Evolutionary conservation across 2,329 filamentous ascomycete species (phyloP), one percentile per base, ranked within the genome.

Genomic region (Rachicladosporium sp.): DNA sequence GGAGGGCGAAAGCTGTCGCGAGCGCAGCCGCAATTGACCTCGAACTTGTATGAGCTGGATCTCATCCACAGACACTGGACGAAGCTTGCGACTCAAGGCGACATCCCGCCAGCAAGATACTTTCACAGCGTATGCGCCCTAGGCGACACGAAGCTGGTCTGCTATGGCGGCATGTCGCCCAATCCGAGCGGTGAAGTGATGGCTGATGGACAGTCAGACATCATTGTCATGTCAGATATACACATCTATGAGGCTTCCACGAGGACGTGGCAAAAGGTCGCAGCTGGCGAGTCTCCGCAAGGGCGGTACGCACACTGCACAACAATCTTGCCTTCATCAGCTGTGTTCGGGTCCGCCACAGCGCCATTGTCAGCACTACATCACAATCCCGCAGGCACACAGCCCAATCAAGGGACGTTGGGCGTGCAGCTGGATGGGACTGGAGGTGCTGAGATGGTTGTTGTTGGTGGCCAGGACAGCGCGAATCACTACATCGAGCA

Each of bases 401-500:
- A 84, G 50, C 80, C 85, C 2, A 91, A 95, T 56, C 83, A 91
- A 54, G 89, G 89, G 10, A 76, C 82, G 3, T 79, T 95, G 42
- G 89, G 89, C 2, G 80, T 94, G 42, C 82, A 82, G 46, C 78
- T 96, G 43, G 88, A 98, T 59, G 89, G 91, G 1, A 77, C 78
- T 12, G 91, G 91, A 10, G 91, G 91, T 27, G 86, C 91, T 2
- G 89, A 98, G 60, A 95, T 98, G 89, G 76, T 98, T 4, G 81
- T 98, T 10, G 88, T 96, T 6, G 91, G 91, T 44, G 91, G 91
- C 0, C 91, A 98, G 61, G 91, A 98, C 56, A 91, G 84, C 39
- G 81, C 82, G n/a, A 98, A 98, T 59, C 87, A 94, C 59, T 98
- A 98, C 57, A 98, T 98, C 50, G 89, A 98, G 61, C 87, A 98